Base-by-base conservation (phyloP, 495 filamentous ascomycete genomes). In the Cercophora newfieldiana region DNA sequence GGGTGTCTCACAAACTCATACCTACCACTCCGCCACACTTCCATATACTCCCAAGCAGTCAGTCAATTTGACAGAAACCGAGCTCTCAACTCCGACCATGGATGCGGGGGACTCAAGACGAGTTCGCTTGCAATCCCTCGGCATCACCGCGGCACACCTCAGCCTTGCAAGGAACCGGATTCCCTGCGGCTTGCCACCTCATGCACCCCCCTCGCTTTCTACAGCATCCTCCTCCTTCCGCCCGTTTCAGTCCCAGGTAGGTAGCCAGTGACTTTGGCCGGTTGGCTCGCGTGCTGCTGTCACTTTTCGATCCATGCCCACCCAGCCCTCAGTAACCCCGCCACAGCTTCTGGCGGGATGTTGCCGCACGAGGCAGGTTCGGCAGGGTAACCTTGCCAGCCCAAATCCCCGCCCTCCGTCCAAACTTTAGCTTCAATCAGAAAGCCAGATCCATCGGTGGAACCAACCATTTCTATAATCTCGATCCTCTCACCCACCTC, bases 321-420 rank as follows among this genome's bases (percentile, higher is more conserved):
- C 14, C 51, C 10, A 55, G 51, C 51, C 51, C 51, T 10, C 26
- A 22, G 5, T 14, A 55, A 24, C 51, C 51, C 51, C 51, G 51
- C 51, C 51, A 55, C 21, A 22, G 44, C 44, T 26, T 55, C 51
- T 24, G 51, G 51, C 26, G 51, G 51, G 16, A 53, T 53, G 50
- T 19, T 26, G n/a, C n/a, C n/a, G 50, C 50, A 53, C 3, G n/a
- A 53, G 37, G 37, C 37, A 16, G 37, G 3, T 16, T 44, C 12
- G 24, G 24, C 50, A 53, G 50, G 50, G 50, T 53, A 53, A 26
- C 50, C 50, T 53, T 53, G 50, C 37, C 12, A 44, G 37, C 37
- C 50, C 50, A 22, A 53, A 26, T 7, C 21, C 50, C 24, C 50
- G 50, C 50, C 22, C 50, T 24, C 19, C 21, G 26, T 55, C 51